Evolutionary conservation across 208 protist species (phyloP).

Genomic region (Trypanosoma melophagium): DNA sequence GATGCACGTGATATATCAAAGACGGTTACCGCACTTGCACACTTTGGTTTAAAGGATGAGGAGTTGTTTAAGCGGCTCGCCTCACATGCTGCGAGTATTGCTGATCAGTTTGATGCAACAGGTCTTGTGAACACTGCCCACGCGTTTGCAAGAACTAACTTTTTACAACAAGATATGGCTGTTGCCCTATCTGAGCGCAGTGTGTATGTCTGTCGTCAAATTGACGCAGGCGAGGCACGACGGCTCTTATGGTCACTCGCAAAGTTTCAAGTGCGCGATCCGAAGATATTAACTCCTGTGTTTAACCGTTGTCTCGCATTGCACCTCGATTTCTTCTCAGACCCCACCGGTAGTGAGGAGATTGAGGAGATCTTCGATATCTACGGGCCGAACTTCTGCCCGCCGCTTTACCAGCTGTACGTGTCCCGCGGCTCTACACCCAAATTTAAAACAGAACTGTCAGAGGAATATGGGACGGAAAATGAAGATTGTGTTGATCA

Average conservation of each 20-base stretch:
- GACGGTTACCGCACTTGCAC: slow-evolving; percentile 85
- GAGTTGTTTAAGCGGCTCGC: slow-evolving; percentile 89
- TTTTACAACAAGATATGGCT: slow-evolving; percentile 88
- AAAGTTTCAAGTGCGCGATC: slow-evolving; percentile 87
- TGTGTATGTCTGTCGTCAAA: slow-evolving; percentile 74
- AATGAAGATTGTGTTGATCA: not conserved
- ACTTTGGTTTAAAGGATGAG: slow-evolving; percentile 91
- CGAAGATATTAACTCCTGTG: slow-evolving; percentile 76
- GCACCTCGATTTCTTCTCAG: slow-evolving; percentile 88
- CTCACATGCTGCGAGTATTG: slow-evolving; percentile 84
- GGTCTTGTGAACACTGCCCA: slow-evolving; percentile 87
- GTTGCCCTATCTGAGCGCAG: slow-evolving; percentile 86
- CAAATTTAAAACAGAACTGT: slow-evolving; percentile 13
- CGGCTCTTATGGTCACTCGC: slow-evolving; percentile 85
- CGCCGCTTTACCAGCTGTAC: slow-evolving; percentile 88
- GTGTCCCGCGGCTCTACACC: slow-evolving; percentile 60
- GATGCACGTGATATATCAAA: slow-evolving; percentile 82
- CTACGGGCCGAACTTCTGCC: slow-evolving; percentile 82
- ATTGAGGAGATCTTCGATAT: slow-evolving; percentile 91
- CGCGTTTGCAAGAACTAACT: slow-evolving; percentile 87
- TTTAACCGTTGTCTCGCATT: slow-evolving; percentile 89
- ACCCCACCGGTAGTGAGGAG: slow-evolving; percentile 89
- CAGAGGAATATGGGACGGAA: not conserved
- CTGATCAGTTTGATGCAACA: slow-evolving; percentile 80
- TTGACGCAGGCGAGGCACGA: slow-evolving; percentile 80